Base-by-base conservation (phyloP, 257 asterid species). In the Solanum sparsipilum region DNA sequence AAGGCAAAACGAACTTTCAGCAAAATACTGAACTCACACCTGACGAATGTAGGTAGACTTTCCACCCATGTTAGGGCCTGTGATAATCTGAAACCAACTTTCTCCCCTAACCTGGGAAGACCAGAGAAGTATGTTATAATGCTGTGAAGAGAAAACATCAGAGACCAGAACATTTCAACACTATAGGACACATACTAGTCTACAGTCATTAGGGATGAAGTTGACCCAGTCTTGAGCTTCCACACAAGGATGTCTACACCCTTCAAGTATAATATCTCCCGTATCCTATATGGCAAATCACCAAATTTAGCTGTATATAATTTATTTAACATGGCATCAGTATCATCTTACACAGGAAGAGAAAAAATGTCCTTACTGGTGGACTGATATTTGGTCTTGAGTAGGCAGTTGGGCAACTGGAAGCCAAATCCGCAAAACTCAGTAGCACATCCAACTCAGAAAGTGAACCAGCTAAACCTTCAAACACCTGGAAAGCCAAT, bases 151-250 rank as follows among this genome's bases (percentile, higher is more conserved):
- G 82, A 71, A 58, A 84, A 87, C 70, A 71, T 70, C 71, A 76
- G 32, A 85, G 87, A 63, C 34, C 84, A 84, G 34, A 85, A 58
- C 81, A 90, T 72, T 73, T 84, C 85, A 87, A 86, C 58, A 23
- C 84, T 78, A 65, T 78, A 71, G 91, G 44, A 81, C 88, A 91
- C 98, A 92, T 91, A 96, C 99, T 41, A 97, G 94, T 94, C 93
- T 94, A 91, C 98, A 97, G 89, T 97, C 99, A 89, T 97, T 97
- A 4, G 99, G 98, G 87, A 97, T 96, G 85, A 97, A 97, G 87
- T 96, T 97, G 93, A 97, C 99, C 99, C 99, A 97, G 89, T 97
- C 99, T 90, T 97, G 99, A 94, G 99, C 99, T 92, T 97, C 99
- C 90, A 97, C 99, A 90, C 99, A 97, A 75, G 99, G 99, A 92